Percentiles rank a stretch among this genome's conserved stretches.
phyloP scores from a whole-genome alignment of 2,329 filamentous ascomycete species.

The Ceratocystis huliohia region DNA sequence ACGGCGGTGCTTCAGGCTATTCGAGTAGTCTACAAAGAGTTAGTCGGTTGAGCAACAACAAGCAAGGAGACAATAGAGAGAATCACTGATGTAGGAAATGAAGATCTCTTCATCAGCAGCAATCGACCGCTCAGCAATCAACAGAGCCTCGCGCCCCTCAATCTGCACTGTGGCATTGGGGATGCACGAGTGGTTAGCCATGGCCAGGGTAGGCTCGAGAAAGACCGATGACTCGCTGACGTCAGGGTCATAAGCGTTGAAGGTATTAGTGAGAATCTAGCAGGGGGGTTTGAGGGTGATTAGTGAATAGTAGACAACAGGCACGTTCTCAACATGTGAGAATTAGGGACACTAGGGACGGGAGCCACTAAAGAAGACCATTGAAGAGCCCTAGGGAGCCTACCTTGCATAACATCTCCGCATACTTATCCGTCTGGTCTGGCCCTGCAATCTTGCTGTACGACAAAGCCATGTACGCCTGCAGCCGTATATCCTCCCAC shows the following conservation, averaged over 20 bases:
- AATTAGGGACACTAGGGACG: background rate
- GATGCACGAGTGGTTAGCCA: conserved; percentile 50
- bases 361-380: no score
- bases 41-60: background rate
- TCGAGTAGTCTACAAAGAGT: conserved; percentile 34
- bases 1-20: conserved; percentile 33
- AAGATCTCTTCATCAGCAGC: conserved; percentile 42
- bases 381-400: background rate
- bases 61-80: background rate
- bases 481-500: conserved; percentile 38
- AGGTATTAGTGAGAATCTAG: conserved; percentile 50
- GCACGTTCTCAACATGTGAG: background rate
- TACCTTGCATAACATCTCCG: conserved; percentile 44
- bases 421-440: conserved; percentile 30
- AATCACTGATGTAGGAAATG: conserved; percentile 48
- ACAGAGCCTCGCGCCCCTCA: conserved; percentile 36
- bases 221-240: conserved; percentile 42
- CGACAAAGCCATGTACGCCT: conserved; percentile 38
- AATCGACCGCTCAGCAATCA: conserved; percentile 40
- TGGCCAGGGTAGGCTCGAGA: conserved; percentile 42
- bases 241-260: conserved; percentile 43
- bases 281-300: no score
- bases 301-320: no score
- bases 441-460: conserved; percentile 29
- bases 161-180: conserved; percentile 49